phyloP scores from a whole-genome alignment of 495 filamentous ascomycete species.

The Neurospora cerealis region DNA sequence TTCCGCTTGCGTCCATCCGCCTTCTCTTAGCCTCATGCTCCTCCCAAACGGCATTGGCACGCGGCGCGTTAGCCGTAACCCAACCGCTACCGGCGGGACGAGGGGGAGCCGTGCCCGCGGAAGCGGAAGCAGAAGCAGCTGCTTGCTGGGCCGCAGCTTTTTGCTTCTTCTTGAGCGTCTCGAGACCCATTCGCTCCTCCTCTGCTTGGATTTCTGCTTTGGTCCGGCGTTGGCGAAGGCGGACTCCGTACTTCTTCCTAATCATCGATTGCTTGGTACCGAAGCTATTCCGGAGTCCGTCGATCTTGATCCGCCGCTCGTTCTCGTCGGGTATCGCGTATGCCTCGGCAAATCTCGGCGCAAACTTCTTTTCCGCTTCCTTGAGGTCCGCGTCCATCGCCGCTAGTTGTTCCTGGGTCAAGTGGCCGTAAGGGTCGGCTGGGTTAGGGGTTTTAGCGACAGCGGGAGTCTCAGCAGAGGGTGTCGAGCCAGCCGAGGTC shows the following conservation, averaged over 20 bases:
- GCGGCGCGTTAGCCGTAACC: constrained; percentile 21
- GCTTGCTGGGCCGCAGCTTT: constrained; percentile 10
- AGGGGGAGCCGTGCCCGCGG: constrained; percentile 5
- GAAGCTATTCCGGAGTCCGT: constrained; percentile 34
- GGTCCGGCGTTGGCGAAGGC: constrained; percentile 34
- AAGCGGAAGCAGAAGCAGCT: neutral
- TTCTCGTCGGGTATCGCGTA: constrained; percentile 25
- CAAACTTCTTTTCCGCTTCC: constrained; percentile 27
- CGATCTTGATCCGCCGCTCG: constrained; percentile 20
- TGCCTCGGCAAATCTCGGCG: constrained; percentile 28
- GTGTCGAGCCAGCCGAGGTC: neutral
- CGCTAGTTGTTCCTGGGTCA: constrained; percentile 15
- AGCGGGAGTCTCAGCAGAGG: neutral
- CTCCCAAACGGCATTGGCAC: constrained; percentile 7
- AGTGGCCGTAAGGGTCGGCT: constrained; percentile 30
- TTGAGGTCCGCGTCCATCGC: constrained; percentile 27
- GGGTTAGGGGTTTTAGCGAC: constrained; percentile 7
- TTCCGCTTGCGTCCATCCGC: constrained; percentile 13
- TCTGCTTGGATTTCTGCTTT: constrained; percentile 34
- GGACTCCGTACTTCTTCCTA: constrained; percentile 38
- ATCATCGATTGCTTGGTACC: constrained; percentile 41
- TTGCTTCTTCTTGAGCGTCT: neutral
- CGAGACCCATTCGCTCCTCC: constrained; percentile 27
- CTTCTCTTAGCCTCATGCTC: constrained; percentile 23
- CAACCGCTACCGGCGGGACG: constrained; percentile 13